Evolutionary conservation across 129 eudicot genomes (phyloP), one percentile per base, ranked within the genome.

Genomic region (Scalesia atractyloides): DNA sequence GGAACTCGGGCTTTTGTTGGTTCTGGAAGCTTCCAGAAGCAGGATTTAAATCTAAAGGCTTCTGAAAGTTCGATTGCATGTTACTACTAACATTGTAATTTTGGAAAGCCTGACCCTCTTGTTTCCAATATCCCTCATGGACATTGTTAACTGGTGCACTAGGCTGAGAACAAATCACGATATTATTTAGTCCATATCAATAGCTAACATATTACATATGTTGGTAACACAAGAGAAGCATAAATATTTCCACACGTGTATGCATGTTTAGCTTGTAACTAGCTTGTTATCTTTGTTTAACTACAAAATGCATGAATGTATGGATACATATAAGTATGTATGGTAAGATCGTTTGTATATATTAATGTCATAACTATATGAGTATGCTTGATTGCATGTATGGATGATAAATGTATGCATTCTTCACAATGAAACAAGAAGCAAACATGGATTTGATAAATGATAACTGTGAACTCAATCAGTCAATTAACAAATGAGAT

Each of bases 61-160:
- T 80, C 70, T 79, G 95, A 72, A 54, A 74, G 71, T 76, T 70
- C 50, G 85, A 54, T 70, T 80, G 96, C 48, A 60, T 22, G 19
- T 78, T 51, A 71, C 56, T 69, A 77, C 56, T 69, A 77, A 69
- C 77, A 22, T 78, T 75, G 72, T 92, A 84, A 77, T 78, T 83
- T 69, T 75, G 93, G 81, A 67, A 82, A 71, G 53, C 70, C 68
- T 86, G 85, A 84, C 80, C 70, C 58, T 82, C 89, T 58, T 84
- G 88, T 66, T 90, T 90, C 98, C 92, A 90, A 89, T 90, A 90
- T 73, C 86, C 86, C 72, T 86, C 97, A 78, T 82, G 88, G 48
- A 69, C 82, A 82, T 46, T 72, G 61, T 88, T 84, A 80, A 75
- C 67, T 68, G 73, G 81, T 76, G 85, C 76, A 67, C 85, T 80